Base-by-base conservation (phyloP, 345 rosid genomes). In the Trapa bicornis region DNA sequence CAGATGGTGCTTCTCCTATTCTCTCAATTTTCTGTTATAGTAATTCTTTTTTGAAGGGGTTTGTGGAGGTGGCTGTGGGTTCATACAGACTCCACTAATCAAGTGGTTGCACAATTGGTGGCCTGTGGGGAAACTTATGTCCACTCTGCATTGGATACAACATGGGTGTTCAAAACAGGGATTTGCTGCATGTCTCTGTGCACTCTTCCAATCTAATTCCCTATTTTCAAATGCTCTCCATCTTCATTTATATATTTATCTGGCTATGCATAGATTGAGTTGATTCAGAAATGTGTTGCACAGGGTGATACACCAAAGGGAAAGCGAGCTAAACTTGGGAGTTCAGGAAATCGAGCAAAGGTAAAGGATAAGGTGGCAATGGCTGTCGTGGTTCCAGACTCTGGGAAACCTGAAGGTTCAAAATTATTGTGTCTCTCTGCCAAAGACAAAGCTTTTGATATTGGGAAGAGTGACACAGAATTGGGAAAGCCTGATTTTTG, bases 301-400 rank as follows among this genome's bases (percentile, higher is more conserved):
- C 85, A 95, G 99, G 96, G 91, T 81, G 99, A 89, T 71, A 84
- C 89, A 1, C 97, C 91, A 33, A 79, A 80, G 69, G 92, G 89
- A 80, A 91, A 95, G 84, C 85, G 98, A 43, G 78, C 68, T 45
- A 85, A 83, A 78, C 36, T 89, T 70, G 80, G 69, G 66, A 73
- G 82, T 74, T 81, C 87, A 38, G 72, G 73, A 22, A 72, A 38
- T 68, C 90, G 70, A 57, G 69, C 74, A 45, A 84, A 83, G 73
- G 89, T 67, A 37, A 82, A 84, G 68, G 92, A 89, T 67, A 76
- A 81, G 63, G 72, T 16, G 13, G 33, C 41, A 36, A 61, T 36
- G 42, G 35, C 68, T 66, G 57, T 50, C 35, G 68, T 47, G 41
- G 22, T 65, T 53, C 67, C 61, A 56, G 87, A 77, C 65, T 66